These are phyloP conservation scores for Coemansia sp. DNA, from an alignment of 192 early-diverging fungal species.

Conservation along the genomic window DNA sequence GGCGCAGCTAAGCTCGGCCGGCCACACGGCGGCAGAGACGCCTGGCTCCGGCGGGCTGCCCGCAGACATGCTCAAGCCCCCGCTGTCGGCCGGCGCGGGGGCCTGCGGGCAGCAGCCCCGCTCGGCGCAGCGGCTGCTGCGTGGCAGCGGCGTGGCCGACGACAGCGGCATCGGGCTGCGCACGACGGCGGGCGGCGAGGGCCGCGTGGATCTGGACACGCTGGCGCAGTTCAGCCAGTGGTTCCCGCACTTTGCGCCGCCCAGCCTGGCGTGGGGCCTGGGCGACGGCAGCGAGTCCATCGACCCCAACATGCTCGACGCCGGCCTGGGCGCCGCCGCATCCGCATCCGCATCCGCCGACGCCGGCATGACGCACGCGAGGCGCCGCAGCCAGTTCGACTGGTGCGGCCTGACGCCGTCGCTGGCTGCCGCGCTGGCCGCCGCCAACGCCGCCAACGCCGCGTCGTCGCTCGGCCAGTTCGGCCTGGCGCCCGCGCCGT, in stretches of 20 bases:
- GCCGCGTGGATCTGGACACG: conserved; percentile 32
- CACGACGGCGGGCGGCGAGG: conserved; percentile 22
- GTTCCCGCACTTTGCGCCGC: conserved; percentile 36
- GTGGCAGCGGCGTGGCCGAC: conserved; percentile 42
- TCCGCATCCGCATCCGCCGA: conserved; percentile 2
- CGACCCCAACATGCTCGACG: conserved; percentile 49
- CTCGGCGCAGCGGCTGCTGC: conserved; percentile 39
- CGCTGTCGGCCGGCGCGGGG: background rate
- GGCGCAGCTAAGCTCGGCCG: conserved; percentile 14
- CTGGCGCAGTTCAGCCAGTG: conserved; percentile 45
- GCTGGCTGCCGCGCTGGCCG: conserved; percentile 33
- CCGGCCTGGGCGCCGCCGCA: conserved; percentile 9
- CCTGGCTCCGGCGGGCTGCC: background rate
- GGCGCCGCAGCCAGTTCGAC: conserved; percentile 50
- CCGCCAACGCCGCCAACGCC: conserved; percentile 12
- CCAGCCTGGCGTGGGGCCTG: conserved; percentile 24
- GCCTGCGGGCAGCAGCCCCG: conserved; percentile 24
- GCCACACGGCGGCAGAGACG: conserved; percentile 3
- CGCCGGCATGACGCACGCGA: conserved; percentile 19
- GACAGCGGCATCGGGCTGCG: conserved; percentile 50
- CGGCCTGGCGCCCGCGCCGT: conserved; percentile 16
- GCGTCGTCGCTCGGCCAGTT: conserved; percentile 22
- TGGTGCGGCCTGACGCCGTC: conserved; percentile 51
- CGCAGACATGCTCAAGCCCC: conserved; percentile 6
- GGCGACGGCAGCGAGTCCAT: conserved; percentile 37